Percentiles rank a stretch among this genome's conserved stretches.
These are phyloP conservation scores for Colletotrichum sp. DNA, from an alignment of 2,329 filamentous ascomycete species.

Conservation along the genomic window DNA sequence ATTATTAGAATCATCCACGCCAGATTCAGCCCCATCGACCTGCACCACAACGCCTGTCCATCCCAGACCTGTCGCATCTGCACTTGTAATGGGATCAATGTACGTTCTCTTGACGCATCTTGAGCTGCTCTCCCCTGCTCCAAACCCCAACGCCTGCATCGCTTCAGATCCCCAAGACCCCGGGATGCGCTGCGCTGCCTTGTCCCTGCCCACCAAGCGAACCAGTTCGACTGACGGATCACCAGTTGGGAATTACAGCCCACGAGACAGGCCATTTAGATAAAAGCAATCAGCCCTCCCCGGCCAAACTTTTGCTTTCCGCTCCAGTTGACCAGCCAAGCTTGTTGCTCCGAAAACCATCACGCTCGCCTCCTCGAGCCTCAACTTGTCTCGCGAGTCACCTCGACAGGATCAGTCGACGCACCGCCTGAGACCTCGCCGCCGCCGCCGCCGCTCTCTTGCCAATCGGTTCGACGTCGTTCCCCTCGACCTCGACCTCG, in stretches of 20 bases:
- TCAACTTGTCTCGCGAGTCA: slow-evolving; percentile 8
- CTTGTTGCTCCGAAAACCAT: slow-evolving; percentile 1
- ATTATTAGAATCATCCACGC: slow-evolving; percentile 58
- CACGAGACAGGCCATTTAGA: slow-evolving; percentile 16
- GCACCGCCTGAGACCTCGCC: slow-evolving; percentile 14
- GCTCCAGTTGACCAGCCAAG: slow-evolving; percentile 10
- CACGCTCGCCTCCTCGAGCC: slow-evolving; percentile 4
- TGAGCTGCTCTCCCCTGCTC: slow-evolving; percentile 13
- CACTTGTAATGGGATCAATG: slow-evolving; percentile 24
- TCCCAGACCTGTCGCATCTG: slow-evolving; percentile 24
- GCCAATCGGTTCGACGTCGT: slow-evolving; percentile 1
- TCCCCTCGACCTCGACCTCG: neutral
- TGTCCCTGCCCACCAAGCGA: neutral
- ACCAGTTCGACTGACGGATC: slow-evolving; percentile 15
- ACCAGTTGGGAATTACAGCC: slow-evolving; percentile 6
- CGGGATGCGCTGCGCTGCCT: slow-evolving; percentile 11
- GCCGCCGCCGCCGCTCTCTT: slow-evolving; percentile 4
- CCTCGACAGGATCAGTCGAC: slow-evolving; percentile 1
- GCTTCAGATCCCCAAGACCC: slow-evolving; percentile 4
- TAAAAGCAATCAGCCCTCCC: slow-evolving; percentile 19
- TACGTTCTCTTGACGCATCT: slow-evolving; percentile 21
- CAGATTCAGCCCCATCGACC: slow-evolving; percentile 55
- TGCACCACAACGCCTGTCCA: slow-evolving; percentile 38
- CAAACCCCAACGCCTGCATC: neutral
- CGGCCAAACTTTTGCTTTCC: slow-evolving; percentile 9